Evolutionary conservation across 225 moss, liverwort and hornwort genomes (phyloP).

Genomic region (Straminergon stramineum): DNA sequence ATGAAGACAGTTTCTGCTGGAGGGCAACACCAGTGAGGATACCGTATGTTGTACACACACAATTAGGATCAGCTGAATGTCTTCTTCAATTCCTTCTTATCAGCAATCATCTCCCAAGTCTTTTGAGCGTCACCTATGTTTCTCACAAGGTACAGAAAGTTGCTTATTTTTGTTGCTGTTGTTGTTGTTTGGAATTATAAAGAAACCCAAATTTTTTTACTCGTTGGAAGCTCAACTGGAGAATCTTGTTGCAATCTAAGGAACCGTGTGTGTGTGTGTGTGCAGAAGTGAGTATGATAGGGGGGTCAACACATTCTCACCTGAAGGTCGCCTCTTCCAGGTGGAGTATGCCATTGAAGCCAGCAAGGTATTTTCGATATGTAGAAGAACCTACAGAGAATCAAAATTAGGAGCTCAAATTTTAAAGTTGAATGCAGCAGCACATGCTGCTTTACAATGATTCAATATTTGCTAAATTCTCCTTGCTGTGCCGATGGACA

Average conservation of each 20-base stretch:
- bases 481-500: background rate
- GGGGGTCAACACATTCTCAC: slow-evolving; percentile 51
- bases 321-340: slow-evolving; percentile 48
- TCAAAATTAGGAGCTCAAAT: background rate
- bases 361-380: slow-evolving; percentile 15
- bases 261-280: too few relatives aligned
- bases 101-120: background rate
- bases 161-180: background rate
- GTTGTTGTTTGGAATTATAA: background rate
- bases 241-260: background rate
- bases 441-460: background rate
- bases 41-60: background rate
- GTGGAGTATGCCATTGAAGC: slow-evolving; percentile 59
- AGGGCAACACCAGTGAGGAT: background rate
- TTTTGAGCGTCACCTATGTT: background rate
- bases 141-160: background rate
- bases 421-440: background rate
- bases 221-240: background rate
- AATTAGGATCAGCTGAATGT: background rate
- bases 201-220: background rate
- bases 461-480: background rate
- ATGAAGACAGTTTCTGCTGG: background rate
- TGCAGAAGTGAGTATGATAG: slow-evolving; percentile 55
- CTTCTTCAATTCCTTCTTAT: background rate
- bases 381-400: too few relatives aligned